Evolutionary conservation across 169 alveolate genomes (phyloP).

Genomic region (Eimeria praecox): DNA sequence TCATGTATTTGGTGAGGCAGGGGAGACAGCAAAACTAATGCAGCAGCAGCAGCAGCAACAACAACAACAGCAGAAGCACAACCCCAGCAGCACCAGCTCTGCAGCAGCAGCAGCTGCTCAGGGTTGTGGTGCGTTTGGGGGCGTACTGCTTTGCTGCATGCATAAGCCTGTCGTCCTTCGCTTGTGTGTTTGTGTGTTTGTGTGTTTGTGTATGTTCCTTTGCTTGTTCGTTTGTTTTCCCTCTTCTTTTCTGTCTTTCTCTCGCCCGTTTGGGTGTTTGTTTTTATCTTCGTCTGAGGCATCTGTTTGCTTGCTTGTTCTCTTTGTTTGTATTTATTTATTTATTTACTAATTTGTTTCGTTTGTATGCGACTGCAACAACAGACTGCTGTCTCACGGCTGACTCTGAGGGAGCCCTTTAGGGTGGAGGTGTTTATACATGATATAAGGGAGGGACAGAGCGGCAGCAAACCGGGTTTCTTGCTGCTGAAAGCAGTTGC

Average conservation of each 20-base stretch:
- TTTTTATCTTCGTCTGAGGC: too few species aligned
- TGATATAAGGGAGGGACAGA: slow-evolving; percentile 85
- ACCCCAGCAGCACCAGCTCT: too few species aligned
- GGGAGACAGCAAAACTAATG: too few species aligned
- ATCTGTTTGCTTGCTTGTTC: too few species aligned
- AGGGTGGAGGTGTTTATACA: slow-evolving; percentile 59
- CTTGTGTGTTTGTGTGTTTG: not conserved
- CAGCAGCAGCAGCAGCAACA: too few species aligned
- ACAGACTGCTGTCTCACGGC: slow-evolving; percentile 85
- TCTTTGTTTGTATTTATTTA: too few species aligned
- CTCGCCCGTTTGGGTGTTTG: not conserved
- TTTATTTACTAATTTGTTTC: not conserved
- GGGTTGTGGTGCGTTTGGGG: too few species aligned
- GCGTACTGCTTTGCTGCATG: not conserved
- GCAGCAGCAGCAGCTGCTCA: too few species aligned
- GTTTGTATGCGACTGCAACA: too few species aligned
- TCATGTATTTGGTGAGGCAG: too few species aligned
- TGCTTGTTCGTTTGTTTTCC: not conserved
- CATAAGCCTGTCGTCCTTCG: not conserved
- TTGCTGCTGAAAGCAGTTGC: slow-evolving; percentile 77
- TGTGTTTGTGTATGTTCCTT: not conserved
- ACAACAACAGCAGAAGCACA: too few species aligned
- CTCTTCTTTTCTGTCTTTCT: not conserved
- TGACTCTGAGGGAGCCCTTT: slow-evolving; percentile 60
- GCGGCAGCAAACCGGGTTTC: slow-evolving; percentile 86